Base-by-base conservation (phyloP, 768 basidiomycete genomes). In the Candolleomyces efflorescens region DNA sequence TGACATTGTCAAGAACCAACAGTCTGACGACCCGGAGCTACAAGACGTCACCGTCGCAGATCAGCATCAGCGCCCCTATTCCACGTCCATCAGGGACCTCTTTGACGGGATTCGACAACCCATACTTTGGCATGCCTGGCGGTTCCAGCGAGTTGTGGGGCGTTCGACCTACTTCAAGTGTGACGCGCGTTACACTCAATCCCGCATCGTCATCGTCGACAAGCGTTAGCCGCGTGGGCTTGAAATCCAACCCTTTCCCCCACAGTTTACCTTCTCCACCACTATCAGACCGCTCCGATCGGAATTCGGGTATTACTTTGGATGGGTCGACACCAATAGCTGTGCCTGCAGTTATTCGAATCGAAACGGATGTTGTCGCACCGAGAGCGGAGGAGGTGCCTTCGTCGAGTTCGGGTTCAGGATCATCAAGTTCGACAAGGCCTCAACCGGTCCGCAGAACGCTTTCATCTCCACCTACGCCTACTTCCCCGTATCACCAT, bases 61-160 rank as follows among this genome's bases (percentile, higher is more conserved):
- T 63, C n/a, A 61, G 60, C 45, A 75, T 72, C 54, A 75, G 74
- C 55, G 54, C 68, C 37, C 73, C 74, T 37, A 73, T 75, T 48
- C 71, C 69, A 2, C 66, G 70, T 12, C 65, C 67, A 4, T 63
- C 69, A 1, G 64, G n/a, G 5, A 67, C 65, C 53, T 70, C 73
- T 1, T 63, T 75, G n/a, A 72, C 73, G 1, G 74, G 73, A 1
- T 67, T 71, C 39, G 67, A 71, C 49, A 60, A 58, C 51, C 57
- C 57, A 13, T 53, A 58, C 47, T 17, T 58, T 51, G 26, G 61
- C 55, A 39, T 53, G 55, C 41, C 23, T 46, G 41, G 55, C 45
- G n/a, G 51, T 56, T 32, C 22, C 54, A 45, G n/a, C 23, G 52
- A 37, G 46, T 27, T 56, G 39, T 52, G 44, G 53, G 55, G 59